Base-by-base conservation (phyloP, 768 basidiomycete species). In the Suillus subaureus region DNA sequence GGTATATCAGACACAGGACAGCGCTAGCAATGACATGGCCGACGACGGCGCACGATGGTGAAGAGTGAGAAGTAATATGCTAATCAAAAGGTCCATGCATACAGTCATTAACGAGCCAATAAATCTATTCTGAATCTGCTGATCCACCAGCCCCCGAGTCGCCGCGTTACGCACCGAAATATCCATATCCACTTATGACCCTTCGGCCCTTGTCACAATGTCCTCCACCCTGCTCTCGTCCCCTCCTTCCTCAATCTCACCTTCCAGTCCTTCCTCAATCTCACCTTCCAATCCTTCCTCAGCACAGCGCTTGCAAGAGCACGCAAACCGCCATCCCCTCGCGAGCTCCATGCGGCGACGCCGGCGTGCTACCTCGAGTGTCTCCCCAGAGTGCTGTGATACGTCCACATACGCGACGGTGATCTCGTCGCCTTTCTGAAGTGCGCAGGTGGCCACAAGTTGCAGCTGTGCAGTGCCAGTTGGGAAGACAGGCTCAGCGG, bases 311-410 rank as follows among this genome's bases (percentile, higher is more conserved):
- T 81, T 76, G 73, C 93, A 95, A 60, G 79, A 75, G 72, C 93
- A 95, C 13, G 90, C 87, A 73, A 94, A 93, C 64, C 84, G 82
- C 93, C 93, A 95, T 40, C 93, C 93, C 51, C 90, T 83, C 28
- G 85, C 91, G 43, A 95, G 83, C 79, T 93, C 91, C 70, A 82
- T 81, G 39, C 93, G 84, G 68, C 93, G 81, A 52, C 90, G 82
- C 64, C 86, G 81, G 63, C 90, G 82, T 61, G 87, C 86, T 35
- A 89, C 87, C 3, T 78, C 74, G 12, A 73, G 67, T 40, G 81
- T 81, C 77, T 92, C 91, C 33, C 72, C 85, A 1, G 80, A 73
- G 64, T 80, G 85, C 71, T 86, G 85, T 0, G 79, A 77, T 68
- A 89, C 85, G 68, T 93, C 90, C 61, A 93, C 90, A 70, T 85